phyloP scores from a whole-genome alignment of 768 basidiomycete genomes.

The Daedalea quercina region DNA sequence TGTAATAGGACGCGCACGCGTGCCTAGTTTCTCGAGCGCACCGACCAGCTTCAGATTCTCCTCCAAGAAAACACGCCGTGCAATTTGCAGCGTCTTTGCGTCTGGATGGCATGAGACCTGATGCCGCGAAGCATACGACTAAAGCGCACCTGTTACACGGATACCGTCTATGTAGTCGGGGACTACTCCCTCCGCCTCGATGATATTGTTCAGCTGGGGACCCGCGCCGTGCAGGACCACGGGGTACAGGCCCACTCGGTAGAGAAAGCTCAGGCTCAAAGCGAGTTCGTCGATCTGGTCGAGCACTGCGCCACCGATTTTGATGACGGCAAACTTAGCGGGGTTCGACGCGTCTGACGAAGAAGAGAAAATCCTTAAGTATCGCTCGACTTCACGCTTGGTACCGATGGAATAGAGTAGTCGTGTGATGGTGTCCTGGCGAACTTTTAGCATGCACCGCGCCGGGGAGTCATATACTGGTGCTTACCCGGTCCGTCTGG shows the following conservation, averaged over 20 bases:
- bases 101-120: constrained; percentile 38
- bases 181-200: constrained; percentile 87
- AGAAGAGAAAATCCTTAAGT: constrained; percentile 97
- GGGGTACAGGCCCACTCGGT: constrained; percentile 96
- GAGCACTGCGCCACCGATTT: constrained; percentile 94
- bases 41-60: constrained; percentile 94
- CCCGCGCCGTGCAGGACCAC: constrained; percentile 96
- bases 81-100: constrained; percentile 89
- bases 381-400: constrained; percentile 95
- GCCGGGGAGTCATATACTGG: not conserved
- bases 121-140: not conserved
- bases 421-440: constrained; percentile 92
- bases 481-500: constrained; percentile 67
- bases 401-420: constrained; percentile 95
- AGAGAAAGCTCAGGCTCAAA: constrained; percentile 91
- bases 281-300: constrained; percentile 91
- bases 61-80: constrained; percentile 93
- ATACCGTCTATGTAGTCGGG: constrained; percentile 98
- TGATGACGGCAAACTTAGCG: constrained; percentile 96
- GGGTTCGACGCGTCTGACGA: constrained; percentile 84
- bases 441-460: not conserved
- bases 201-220: constrained; percentile 90
- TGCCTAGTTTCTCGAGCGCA: constrained; percentile 90
- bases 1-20: constrained; percentile 95
- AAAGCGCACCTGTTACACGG: constrained; percentile 76